phyloP scores from a whole-genome alignment of 495 filamentous ascomycete genomes.

The Terfezia boudieri region DNA sequence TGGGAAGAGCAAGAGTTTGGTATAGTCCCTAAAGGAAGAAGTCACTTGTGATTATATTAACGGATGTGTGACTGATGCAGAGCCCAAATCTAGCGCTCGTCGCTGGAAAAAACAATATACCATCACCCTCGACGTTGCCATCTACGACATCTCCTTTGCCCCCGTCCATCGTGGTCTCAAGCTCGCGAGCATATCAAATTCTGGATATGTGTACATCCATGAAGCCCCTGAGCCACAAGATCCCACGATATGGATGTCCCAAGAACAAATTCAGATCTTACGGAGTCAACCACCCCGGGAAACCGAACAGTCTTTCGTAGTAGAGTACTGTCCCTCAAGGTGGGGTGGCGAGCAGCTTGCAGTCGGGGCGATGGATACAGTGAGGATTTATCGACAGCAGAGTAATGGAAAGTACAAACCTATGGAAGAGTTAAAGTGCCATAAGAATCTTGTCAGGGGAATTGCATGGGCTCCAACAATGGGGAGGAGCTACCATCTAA shows the following conservation, averaged over 20 bases:
- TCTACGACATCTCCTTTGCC: conserved; percentile 19
- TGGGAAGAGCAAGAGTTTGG: conserved; percentile 20
- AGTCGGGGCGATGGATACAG: conserved; percentile 59
- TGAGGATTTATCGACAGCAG: conserved; percentile 49
- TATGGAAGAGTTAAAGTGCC: conserved; percentile 46
- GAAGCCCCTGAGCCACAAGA: conserved; percentile 77
- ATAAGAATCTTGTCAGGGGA: conserved; percentile 61
- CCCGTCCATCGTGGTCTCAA: conserved; percentile 33
- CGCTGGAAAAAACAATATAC: conserved; percentile 19
- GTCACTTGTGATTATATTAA: too few relatives aligned
- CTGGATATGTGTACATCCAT: conserved; percentile 55
- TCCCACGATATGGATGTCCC: conserved; percentile 53
- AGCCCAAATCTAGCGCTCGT: conserved; percentile 7
- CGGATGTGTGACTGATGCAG: not conserved
- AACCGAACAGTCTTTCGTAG: conserved; percentile 66
- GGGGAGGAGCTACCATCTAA: conserved; percentile 62
- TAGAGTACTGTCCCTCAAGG: conserved; percentile 56
- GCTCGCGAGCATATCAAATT: conserved; percentile 60
- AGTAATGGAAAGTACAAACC: conserved; percentile 46
- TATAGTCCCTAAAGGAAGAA: not conserved
- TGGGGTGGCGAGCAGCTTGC: conserved; percentile 40
- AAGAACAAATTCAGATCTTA: conserved; percentile 38
- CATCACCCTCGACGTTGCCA: conserved; percentile 17
- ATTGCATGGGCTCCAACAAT: conserved; percentile 83
- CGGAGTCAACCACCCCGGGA: conserved; percentile 35